Conservation (phyloP, 306 rosid species). For the Sindora glabra region DNA sequence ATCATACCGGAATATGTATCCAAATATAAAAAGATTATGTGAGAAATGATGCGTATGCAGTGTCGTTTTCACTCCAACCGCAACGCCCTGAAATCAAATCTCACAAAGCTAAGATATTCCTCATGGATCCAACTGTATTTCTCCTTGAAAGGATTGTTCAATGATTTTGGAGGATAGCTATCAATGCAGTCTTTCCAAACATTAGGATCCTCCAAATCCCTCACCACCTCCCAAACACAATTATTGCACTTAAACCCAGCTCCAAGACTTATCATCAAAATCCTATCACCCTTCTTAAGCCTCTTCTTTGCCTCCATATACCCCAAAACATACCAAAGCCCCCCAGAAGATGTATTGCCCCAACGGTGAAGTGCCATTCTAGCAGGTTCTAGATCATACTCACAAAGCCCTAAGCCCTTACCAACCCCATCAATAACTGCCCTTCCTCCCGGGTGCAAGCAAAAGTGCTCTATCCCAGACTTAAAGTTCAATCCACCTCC, state of each 20-base stretch:
- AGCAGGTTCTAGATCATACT: conserved; percentile 64
- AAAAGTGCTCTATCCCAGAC: conserved; percentile 64
- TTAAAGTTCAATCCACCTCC: conserved; percentile 46
- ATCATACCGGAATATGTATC: too few species aligned
- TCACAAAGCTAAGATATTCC: conserved; percentile 51
- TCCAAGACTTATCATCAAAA: conserved; percentile 83
- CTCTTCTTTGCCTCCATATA: conserved; percentile 94
- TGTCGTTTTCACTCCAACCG: too few species aligned
- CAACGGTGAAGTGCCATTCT: conserved; percentile 81
- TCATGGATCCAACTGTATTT: conserved; percentile 70
- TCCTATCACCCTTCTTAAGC: conserved; percentile 55
- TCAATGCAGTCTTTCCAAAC: conserved; percentile 64
- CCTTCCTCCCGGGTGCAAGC: conserved; percentile 73
- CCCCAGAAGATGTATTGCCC: conserved; percentile 86
- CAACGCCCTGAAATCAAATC: conserved; percentile 41
- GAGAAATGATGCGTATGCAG: too few species aligned
- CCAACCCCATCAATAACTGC: conserved; percentile 79
- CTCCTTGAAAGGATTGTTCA: conserved; percentile 50
- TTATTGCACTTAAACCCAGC: conserved; percentile 89
- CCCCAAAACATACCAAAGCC: conserved; percentile 84
- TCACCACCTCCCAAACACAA: conserved; percentile 82
- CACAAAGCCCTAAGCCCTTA: conserved; percentile 44
- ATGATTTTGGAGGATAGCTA: conserved; percentile 42
- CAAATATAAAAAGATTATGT: too few species aligned
- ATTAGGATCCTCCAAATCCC: conserved; percentile 47